These are phyloP conservation scores for Ananas comosus DNA, from an alignment of 176 grass and related monocot species.

Conservation along the genomic window DNA sequence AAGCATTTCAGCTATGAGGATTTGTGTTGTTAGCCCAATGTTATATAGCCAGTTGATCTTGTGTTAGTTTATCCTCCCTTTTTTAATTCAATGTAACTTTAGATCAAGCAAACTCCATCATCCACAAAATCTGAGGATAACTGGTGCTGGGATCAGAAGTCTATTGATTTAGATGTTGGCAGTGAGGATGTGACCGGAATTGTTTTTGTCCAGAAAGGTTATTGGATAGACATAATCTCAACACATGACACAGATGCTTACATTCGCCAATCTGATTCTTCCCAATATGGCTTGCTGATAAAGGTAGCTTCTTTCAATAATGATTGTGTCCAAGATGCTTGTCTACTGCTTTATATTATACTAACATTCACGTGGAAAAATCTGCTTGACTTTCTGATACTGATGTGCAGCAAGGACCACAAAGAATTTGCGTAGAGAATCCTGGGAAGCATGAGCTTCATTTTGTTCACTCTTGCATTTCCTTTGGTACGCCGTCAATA, in stretches of 20 bases:
- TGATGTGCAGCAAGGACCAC: constrained; percentile 64
- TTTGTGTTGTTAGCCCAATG: background rate
- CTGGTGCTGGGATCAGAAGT: constrained; percentile 84
- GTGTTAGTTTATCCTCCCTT: background rate
- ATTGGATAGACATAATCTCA: constrained; percentile 73
- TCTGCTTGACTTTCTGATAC: constrained; percentile 15
- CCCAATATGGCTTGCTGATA: constrained; percentile 65
- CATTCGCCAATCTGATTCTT: constrained; percentile 65
- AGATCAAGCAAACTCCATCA: constrained; percentile 50
- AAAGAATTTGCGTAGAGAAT: constrained; percentile 72
- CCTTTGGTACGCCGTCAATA: constrained; percentile 57
- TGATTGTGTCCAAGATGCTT: background rate
- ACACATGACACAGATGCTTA: constrained; percentile 77
- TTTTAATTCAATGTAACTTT: constrained; percentile 2
- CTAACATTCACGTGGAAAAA: constrained; percentile 10
- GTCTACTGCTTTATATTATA: constrained; percentile 5
- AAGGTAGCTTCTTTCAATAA: constrained; percentile 36
- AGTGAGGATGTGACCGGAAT: constrained; percentile 68
- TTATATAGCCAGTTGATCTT: background rate
- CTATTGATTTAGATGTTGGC: constrained; percentile 62
- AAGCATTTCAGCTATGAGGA: background rate
- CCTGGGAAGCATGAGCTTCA: constrained; percentile 77
- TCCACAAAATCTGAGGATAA: constrained; percentile 37
- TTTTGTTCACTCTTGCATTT: constrained; percentile 82
- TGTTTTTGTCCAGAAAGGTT: constrained; percentile 85